phyloP scores from a whole-genome alignment of 345 rosid genomes.

The Abelmoschus esculentus region DNA sequence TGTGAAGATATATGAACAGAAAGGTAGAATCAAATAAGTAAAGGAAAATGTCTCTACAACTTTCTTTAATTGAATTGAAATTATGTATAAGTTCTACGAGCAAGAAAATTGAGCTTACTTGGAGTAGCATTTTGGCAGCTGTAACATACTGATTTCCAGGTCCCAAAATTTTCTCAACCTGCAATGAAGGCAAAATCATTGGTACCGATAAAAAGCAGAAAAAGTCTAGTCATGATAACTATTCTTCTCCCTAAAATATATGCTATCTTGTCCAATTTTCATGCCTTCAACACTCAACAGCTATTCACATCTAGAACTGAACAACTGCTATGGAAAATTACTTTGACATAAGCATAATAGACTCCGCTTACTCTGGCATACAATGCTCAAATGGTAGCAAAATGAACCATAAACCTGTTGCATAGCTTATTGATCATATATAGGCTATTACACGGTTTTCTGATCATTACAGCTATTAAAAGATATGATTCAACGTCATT shows the following conservation, averaged over 20 bases:
- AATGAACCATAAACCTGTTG: not conserved
- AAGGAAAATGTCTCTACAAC: not conserved
- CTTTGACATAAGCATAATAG: not conserved
- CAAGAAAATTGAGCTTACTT: constrained; percentile 34
- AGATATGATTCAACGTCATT: not conserved
- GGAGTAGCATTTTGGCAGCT: constrained; percentile 95
- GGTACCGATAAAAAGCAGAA: not conserved
- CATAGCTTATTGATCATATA: not conserved
- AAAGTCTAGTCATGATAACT: not conserved
- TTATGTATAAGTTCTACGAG: constrained; percentile 11
- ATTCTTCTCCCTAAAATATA: not conserved
- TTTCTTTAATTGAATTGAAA: not conserved
- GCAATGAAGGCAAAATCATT: constrained; percentile 12
- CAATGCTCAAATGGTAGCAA: not conserved
- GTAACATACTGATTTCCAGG: constrained; percentile 97
- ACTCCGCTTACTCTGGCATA: not conserved
- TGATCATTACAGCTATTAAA: not conserved
- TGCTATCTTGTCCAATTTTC: not conserved
- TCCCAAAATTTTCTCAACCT: constrained; percentile 92
- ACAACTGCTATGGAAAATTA: not conserved
- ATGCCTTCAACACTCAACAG: not conserved
- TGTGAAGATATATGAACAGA: constrained; percentile 20
- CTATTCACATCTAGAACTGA: not conserved
- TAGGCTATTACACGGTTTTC: not conserved
- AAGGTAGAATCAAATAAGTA: not conserved